Evolutionary conservation across 805 yeast species (phyloP).

Genomic region (Middelhovenomyces tepae): DNA sequence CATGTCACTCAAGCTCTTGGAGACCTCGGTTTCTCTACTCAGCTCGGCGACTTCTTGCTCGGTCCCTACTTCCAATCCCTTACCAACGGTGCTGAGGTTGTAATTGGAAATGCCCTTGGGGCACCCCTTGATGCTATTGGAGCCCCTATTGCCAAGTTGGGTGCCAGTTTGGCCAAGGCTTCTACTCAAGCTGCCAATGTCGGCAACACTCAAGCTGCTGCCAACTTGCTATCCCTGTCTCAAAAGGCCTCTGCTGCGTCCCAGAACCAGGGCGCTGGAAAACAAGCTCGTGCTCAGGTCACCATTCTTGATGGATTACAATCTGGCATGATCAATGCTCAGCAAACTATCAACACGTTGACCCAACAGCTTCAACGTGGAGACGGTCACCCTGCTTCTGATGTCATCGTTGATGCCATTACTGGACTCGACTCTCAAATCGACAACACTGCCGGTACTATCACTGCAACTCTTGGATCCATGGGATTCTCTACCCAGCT

Average conservation of each 20-base stretch:
- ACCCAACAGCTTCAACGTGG: neutral
- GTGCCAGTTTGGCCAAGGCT: too few relatives aligned
- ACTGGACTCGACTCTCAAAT: conserved; percentile 19
- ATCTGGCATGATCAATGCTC: conserved; percentile 15
- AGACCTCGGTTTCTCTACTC: conserved; percentile 13
- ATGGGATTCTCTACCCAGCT: conserved; percentile 12
- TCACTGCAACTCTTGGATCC: conserved; percentile 9
- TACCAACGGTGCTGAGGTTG: conserved; percentile 19
- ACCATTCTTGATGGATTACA: conserved; percentile 8
- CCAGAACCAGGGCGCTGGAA: too few relatives aligned
- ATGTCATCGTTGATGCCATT: conserved; percentile 13
- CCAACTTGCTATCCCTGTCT: too few relatives aligned
- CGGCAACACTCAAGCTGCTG: too few relatives aligned
- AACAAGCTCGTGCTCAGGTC: too few relatives aligned
- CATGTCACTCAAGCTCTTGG: conserved; percentile 7
- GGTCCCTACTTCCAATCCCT: conserved; percentile 18
- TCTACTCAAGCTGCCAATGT: too few relatives aligned
- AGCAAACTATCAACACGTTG: conserved; percentile 11
- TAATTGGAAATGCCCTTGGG: conserved; percentile 15
- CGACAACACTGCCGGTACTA: conserved; percentile 15
- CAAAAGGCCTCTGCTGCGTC: too few relatives aligned
- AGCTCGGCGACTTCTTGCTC: conserved; percentile 9
- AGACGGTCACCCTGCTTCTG: conserved; percentile 10
- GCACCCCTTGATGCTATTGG: conserved; percentile 10
- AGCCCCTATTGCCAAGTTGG: too few relatives aligned